These are phyloP conservation scores for Vigna radiata DNA, from an alignment of 306 rosid genomes.

Conservation along the genomic window DNA sequence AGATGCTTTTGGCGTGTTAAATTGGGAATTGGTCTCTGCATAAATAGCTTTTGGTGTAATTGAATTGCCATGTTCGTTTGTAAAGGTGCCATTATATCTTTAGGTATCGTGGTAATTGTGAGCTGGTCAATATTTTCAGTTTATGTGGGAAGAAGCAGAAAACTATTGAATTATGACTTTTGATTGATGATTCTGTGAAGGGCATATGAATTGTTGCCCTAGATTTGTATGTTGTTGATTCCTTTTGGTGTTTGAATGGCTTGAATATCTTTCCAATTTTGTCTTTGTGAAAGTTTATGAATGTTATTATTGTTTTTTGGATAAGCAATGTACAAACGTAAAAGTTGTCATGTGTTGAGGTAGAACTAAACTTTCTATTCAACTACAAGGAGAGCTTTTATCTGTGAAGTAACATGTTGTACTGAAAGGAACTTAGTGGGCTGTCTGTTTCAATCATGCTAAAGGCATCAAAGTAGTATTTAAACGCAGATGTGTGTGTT, in stretches of 20 bases:
- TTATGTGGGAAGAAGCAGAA: neutral
- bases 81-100: neutral
- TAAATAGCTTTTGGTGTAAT: neutral
- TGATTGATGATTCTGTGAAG: slow-evolving; percentile 11
- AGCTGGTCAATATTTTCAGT: neutral
- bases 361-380: neutral
- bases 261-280: neutral
- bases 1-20: neutral
- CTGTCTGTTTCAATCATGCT: neutral
- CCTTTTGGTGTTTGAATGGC: neutral
- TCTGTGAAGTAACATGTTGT: neutral
- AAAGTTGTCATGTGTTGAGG: neutral
- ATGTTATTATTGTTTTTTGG: neutral
- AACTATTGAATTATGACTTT: slow-evolving; percentile 6
- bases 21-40: neutral
- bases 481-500: neutral
- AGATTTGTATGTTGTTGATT: neutral
- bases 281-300: neutral
- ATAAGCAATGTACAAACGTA: slow-evolving; percentile 2
- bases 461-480: neutral
- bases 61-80: neutral
- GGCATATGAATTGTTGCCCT: neutral
- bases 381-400: slow-evolving; percentile 7
- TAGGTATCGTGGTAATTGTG: neutral
- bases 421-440: neutral